Evolutionary conservation across 2,329 filamentous ascomycete genomes (phyloP).

Genomic region (Pseudogymnoascus sp.): DNA sequence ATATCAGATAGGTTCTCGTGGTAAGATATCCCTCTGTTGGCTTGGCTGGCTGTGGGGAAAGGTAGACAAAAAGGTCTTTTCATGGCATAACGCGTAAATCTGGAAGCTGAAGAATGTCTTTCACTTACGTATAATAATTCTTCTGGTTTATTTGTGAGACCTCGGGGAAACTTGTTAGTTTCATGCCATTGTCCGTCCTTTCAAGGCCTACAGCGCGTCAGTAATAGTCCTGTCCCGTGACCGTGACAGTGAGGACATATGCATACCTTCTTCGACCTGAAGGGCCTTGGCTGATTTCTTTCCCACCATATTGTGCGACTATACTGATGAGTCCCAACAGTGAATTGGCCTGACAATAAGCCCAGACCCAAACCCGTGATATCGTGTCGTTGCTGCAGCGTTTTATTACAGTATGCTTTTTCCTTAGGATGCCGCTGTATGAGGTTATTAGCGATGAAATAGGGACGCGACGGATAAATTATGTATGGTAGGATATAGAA

Average conservation of each 20-base stretch:
- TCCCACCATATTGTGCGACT: slow-evolving; percentile 25
- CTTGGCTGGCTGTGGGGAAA: background rate
- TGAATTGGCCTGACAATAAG: background rate
- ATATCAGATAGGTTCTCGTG: background rate
- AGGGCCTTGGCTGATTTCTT: slow-evolving; percentile 31
- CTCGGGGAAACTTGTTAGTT: slow-evolving; percentile 87
- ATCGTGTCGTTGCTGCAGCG: background rate
- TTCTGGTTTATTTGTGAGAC: slow-evolving; percentile 96
- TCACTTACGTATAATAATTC: slow-evolving; percentile 89
- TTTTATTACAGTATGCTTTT: slow-evolving; percentile 1
- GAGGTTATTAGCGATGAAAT: background rate
- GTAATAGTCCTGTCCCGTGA: slow-evolving; percentile 8
- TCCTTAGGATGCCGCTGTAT: background rate
- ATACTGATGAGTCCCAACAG: background rate
- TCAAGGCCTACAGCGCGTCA: slow-evolving; percentile 61
- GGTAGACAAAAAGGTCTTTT: background rate
- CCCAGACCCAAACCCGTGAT: background rate
- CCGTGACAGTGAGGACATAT: background rate
- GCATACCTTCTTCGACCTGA: slow-evolving; percentile 29
- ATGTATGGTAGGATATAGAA: slow-evolving; percentile 5
- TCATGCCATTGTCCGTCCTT: slow-evolving; percentile 97
- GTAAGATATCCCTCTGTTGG: background rate
- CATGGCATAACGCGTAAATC: slow-evolving; percentile 6
- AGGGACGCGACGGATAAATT: background rate
- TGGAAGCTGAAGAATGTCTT: slow-evolving; percentile 1